phyloP scores from a whole-genome alignment of 2,329 filamentous ascomycete genomes.

The Hymenoscyphus linearis region DNA sequence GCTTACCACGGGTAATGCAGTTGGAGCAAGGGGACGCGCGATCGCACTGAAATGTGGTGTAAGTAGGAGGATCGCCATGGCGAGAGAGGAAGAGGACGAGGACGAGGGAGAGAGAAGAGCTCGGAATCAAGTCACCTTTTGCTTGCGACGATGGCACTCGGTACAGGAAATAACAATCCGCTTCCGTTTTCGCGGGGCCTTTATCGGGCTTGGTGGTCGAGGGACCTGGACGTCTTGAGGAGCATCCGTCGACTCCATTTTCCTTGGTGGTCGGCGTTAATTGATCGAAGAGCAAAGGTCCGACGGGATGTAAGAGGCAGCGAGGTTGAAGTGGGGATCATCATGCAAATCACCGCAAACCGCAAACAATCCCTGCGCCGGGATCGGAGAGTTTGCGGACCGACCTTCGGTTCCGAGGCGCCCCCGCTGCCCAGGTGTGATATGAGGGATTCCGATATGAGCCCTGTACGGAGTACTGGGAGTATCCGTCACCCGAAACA shows the following conservation, averaged over 20 bases:
- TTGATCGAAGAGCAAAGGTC: background rate
- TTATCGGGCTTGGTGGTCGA: conserved; percentile 16
- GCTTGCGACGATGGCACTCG: conserved; percentile 58
- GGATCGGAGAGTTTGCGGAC: too few species aligned
- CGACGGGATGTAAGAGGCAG: background rate
- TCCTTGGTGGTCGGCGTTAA: conserved; percentile 1
- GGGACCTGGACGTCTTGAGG: conserved; percentile 3
- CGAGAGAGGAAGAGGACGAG: background rate
- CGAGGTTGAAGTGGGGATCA: background rate
- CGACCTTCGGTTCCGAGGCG: too few species aligned
- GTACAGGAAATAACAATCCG: conserved; percentile 58
- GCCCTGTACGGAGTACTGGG: too few species aligned
- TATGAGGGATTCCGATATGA: too few species aligned
- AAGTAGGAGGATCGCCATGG: background rate
- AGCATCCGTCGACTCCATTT: conserved; percentile 9
- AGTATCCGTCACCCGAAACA: too few species aligned
- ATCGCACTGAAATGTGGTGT: conserved; percentile 44
- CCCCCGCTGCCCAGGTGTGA: too few species aligned
- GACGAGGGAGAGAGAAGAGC: conserved; percentile 6
- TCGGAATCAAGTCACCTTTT: conserved; percentile 22
- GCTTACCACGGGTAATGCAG: conserved; percentile 52
- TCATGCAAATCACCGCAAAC: background rate
- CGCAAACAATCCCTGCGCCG: too few species aligned
- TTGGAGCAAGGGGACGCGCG: conserved; percentile 55
- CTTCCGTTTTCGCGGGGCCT: conserved; percentile 45